These are phyloP conservation scores for Dysphania ambrosioides DNA, from an alignment of 148 eudicot species.

Conservation along the genomic window DNA sequence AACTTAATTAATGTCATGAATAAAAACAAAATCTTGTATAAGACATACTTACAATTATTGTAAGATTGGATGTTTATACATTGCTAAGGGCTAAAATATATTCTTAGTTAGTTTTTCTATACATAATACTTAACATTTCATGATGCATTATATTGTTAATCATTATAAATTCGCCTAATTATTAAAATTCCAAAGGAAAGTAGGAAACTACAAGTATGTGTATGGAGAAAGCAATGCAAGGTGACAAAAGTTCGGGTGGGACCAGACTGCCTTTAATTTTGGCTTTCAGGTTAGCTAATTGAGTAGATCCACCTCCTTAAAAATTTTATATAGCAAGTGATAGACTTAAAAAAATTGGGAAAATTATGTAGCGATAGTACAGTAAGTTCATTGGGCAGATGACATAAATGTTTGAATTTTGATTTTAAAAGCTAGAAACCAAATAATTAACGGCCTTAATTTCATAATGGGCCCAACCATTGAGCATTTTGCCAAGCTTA, in stretches of 20 bases:
- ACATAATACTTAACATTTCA: too few relatives aligned
- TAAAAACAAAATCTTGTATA: too few relatives aligned
- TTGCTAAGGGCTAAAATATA: too few relatives aligned
- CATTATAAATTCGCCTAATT: too few relatives aligned
- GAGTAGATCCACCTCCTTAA: constrained; percentile 21
- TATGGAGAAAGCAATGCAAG: constrained; percentile 26
- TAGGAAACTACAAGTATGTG: background rate
- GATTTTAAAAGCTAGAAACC: background rate
- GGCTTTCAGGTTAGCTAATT: constrained; percentile 26
- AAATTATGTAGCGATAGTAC: background rate
- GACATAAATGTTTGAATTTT: background rate
- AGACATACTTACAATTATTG: background rate
- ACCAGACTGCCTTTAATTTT: constrained; percentile 25
- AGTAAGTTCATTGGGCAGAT: background rate
- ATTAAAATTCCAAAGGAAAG: too few relatives aligned
- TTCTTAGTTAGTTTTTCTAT: too few relatives aligned
- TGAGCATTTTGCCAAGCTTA: constrained; percentile 35
- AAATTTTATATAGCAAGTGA: background rate
- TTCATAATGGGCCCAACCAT: constrained; percentile 33
- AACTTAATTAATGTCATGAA: too few relatives aligned
- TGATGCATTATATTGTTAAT: too few relatives aligned
- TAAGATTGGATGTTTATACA: too few relatives aligned
- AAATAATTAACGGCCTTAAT: constrained; percentile 24
- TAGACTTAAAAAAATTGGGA: background rate
- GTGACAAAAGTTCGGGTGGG: constrained; percentile 34